Base-by-base conservation (phyloP, 163 green algal species). In the Scenedesmus sp. region DNA sequence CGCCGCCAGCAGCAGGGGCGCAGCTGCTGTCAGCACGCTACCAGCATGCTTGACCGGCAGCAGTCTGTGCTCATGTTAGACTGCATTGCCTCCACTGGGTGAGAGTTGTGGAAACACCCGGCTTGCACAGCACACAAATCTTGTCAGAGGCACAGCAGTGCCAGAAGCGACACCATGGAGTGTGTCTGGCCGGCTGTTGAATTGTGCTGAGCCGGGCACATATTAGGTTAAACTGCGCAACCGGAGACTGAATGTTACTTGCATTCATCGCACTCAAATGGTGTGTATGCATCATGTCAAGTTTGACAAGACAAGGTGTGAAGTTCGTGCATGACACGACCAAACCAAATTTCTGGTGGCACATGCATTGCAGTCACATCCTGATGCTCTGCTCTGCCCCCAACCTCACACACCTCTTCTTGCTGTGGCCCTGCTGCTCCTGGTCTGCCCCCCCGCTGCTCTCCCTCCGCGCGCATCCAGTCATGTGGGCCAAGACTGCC, bases 401-500 rank as follows among this genome's bases (percentile, higher is more conserved):
- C 10, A 12, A 57, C 74, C 18, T 57, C 13, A 52, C 74, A 20
- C 1, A 62, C 34, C 15, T 84, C 77, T 62, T 46, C 34, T 46
- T 46, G 34, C 46, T 84, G 77, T 6, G 66, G 15, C 15, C 1
- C 16, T 3, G 66, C 66, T 18, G n/a, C 6, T 76, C 74, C 82
- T 87, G 20, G 56, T 23, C 59, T 62, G 23, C 26, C 82, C 7
- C 56, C 9, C 18, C 82, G 3, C 82, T 18, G 4, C 1, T 6
- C 81, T 26, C 13, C 46, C 26, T 6, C 66, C 13, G 7, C 34
- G 34, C 34, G 34, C 15, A 26, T 56, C 8, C 74, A 91, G 87
- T 26, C 2, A 91, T 91, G n/a, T 91, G 87, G 87, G 87, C 87
- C 73, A 91, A 91, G 10, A 91, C 87, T 52, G 34, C 87, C 7